Percentiles rank a stretch among this genome's conserved stretches.
These are phyloP conservation scores for Stemphylium lycopersici DNA, from an alignment of 2,329 filamentous ascomycete species.

Conservation along the genomic window DNA sequence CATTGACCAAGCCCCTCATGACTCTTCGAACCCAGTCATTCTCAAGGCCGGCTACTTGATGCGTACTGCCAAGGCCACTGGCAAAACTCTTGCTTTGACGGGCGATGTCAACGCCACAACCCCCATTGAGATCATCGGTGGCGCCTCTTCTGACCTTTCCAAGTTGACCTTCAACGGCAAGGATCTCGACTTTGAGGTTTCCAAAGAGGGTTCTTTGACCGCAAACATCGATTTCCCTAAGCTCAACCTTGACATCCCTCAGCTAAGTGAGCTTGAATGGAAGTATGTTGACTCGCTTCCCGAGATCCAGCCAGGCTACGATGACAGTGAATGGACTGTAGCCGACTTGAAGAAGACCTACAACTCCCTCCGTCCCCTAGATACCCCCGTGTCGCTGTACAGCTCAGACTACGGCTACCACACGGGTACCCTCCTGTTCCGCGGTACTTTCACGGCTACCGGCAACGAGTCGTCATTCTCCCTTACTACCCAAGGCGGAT, in stretches of 20 bases:
- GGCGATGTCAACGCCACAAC: constrained; percentile 77
- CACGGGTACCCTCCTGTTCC: constrained; percentile 70
- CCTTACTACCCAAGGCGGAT: constrained; percentile 69
- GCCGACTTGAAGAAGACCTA: constrained; percentile 65
- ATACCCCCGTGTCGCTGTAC: constrained; percentile 69
- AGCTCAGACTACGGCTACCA: constrained; percentile 76
- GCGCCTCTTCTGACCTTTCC: constrained; percentile 58
- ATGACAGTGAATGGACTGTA: constrained; percentile 70
- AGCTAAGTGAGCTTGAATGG: constrained; percentile 67
- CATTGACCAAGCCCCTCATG: constrained; percentile 53
- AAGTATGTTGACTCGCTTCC: constrained; percentile 73
- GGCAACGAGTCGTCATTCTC: constrained; percentile 65
- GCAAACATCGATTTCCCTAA: constrained; percentile 58
- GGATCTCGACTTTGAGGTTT: constrained; percentile 46
- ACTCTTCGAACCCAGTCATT: constrained; percentile 55
- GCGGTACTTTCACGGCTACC: constrained; percentile 70
- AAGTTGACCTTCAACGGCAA: constrained; percentile 68
- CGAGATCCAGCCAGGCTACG: constrained; percentile 67
- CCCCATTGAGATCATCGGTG: constrained; percentile 71
- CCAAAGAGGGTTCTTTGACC: constrained; percentile 57
- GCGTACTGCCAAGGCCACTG: constrained; percentile 63
- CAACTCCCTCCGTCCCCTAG: constrained; percentile 63
- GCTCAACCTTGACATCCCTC: constrained; percentile 62
- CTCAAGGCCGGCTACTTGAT: constrained; percentile 69
- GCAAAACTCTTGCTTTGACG: constrained; percentile 64